phyloP scores from a whole-genome alignment of 2,329 filamentous ascomycete genomes.

The Aureobasidium sp. region DNA sequence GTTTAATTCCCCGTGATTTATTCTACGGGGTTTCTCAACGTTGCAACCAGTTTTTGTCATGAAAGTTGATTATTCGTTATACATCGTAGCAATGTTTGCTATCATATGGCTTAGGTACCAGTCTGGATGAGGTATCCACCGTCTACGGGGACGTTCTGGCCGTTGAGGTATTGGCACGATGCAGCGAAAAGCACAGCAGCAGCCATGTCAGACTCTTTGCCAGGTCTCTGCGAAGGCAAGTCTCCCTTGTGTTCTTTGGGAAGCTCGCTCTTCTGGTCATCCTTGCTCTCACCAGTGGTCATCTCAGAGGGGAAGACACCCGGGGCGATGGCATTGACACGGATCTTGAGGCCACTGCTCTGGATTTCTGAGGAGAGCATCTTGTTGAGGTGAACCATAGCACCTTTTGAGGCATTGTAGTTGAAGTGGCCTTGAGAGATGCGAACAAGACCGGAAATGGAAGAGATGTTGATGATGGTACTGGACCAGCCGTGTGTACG shows the following conservation, averaged over 20 bases:
- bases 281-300: slow-evolving; percentile 42
- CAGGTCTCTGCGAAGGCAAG: slow-evolving; percentile 43
- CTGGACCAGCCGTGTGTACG: slow-evolving; percentile 22
- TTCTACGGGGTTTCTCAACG: no score
- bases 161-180: slow-evolving; percentile 35
- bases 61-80: background rate
- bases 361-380: slow-evolving; percentile 46
- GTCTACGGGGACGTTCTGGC: slow-evolving; percentile 43
- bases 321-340: slow-evolving; percentile 49
- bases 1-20: no score
- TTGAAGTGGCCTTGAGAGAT: slow-evolving; percentile 37
- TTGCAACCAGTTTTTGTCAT: no score
- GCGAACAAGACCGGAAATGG: slow-evolving; percentile 36
- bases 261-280: slow-evolving; percentile 45
- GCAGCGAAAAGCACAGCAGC: background rate
- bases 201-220: slow-evolving; percentile 49
- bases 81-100: background rate
- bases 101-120: slow-evolving; percentile 17
- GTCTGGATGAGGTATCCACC: slow-evolving; percentile 43
- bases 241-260: slow-evolving; percentile 37
- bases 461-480: slow-evolving; percentile 38
- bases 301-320: slow-evolving; percentile 51
- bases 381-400: slow-evolving; percentile 46
- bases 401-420: slow-evolving; percentile 43
- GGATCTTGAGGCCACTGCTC: slow-evolving; percentile 36